Percentiles rank a stretch among this genome's conserved stretches.
Evolutionary conservation across 345 rosid species (phyloP).

Genomic region (Chamaenerion angustifolium): DNA sequence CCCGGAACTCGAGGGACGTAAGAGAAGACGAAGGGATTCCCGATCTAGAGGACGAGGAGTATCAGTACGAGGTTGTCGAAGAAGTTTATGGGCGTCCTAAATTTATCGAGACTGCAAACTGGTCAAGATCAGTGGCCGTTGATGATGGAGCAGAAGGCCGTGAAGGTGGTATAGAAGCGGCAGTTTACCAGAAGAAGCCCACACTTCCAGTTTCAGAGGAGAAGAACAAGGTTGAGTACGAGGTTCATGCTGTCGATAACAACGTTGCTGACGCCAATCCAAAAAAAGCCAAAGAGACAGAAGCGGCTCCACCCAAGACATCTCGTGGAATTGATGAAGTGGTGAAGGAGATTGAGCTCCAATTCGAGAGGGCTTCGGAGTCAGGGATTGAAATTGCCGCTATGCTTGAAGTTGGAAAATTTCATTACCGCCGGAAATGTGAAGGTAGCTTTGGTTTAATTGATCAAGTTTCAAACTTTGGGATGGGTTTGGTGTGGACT

Average conservation of each 20-base stretch:
- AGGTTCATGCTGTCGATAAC: constrained; percentile 78
- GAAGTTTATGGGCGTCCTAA: constrained; percentile 46
- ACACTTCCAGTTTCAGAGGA: constrained; percentile 13
- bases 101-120: constrained; percentile 15
- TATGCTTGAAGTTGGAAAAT: constrained; percentile 83
- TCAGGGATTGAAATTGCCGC: constrained; percentile 60
- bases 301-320: constrained; percentile 11
- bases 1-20: constrained; percentile 54
- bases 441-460: constrained; percentile 21
- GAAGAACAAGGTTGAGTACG: constrained; percentile 40
- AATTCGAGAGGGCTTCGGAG: constrained; percentile 69
- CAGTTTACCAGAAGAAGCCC: constrained; percentile 23
- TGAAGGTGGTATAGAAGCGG: constrained; percentile 15
- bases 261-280: constrained; percentile 32
- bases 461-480: too few species aligned
- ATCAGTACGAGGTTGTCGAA: constrained; percentile 50
- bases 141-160: constrained; percentile 16
- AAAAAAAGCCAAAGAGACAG: constrained; percentile 25
- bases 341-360: constrained; percentile 50
- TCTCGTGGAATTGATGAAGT: constrained; percentile 40
- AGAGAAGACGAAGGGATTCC: constrained; percentile 96
- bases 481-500: too few species aligned
- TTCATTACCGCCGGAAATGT: constrained; percentile 61
- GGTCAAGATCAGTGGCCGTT: constrained; percentile 19
- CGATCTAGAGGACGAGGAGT: constrained; percentile 64